Percentiles rank a stretch among this genome's conserved stretches.
These are phyloP conservation scores for Phytophthora crassamura DNA, from an alignment of 352 stramenopile genomes.

Conservation along the genomic window DNA sequence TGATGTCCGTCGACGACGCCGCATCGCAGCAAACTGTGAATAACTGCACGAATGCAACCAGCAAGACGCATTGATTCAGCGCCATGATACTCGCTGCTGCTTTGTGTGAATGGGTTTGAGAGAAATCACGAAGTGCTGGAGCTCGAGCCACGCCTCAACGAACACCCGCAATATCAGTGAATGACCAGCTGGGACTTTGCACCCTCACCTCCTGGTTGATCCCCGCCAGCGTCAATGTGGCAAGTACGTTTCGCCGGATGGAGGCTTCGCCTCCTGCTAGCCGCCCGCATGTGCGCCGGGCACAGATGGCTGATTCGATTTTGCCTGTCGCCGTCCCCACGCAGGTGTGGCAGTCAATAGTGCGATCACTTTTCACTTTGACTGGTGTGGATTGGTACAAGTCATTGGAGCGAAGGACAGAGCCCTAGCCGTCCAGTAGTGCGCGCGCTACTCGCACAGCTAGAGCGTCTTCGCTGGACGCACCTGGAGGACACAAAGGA, in stretches of 20 bases:
- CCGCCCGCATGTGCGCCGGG: conserved; percentile 6
- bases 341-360: background rate
- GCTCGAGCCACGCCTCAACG: conserved; percentile 1
- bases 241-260: conserved; percentile 24
- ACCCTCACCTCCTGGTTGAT: conserved; percentile 31
- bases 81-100: conserved; percentile 16
- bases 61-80: conserved; percentile 3
- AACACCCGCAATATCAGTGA: conserved; percentile 14
- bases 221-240: conserved; percentile 16
- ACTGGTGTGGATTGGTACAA: background rate
- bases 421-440: conserved; percentile 6
- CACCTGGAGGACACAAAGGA: conserved; percentile 9
- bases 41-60: conserved; percentile 16
- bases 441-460: background rate
- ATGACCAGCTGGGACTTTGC: conserved; percentile 21
- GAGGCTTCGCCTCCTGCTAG: conserved; percentile 20
- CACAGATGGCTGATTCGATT: conserved; percentile 29
- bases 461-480: conserved; percentile 14
- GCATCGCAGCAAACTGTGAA: conserved; percentile 13
- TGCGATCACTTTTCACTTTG: conserved; percentile 8
- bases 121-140: conserved; percentile 22
- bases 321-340: conserved; percentile 21
- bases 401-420: too few species aligned
- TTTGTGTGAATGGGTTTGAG: conserved; percentile 12
- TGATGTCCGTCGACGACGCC: conserved; percentile 13